These are phyloP conservation scores for Annulohypoxylon bovei DNA, from an alignment of 495 filamentous ascomycete species.

Conservation along the genomic window DNA sequence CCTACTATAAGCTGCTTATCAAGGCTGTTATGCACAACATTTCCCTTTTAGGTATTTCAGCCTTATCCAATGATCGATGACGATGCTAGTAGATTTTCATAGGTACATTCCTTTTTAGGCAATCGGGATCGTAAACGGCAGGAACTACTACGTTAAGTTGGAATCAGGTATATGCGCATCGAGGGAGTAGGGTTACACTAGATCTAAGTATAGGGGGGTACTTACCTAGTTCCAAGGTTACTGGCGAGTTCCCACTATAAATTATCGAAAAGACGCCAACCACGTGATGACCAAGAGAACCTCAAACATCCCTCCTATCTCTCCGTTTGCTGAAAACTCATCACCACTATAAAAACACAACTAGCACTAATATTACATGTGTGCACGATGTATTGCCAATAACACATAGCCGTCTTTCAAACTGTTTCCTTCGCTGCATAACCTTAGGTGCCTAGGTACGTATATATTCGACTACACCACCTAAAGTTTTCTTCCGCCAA, in stretches of 20 bases:
- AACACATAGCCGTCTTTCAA: background rate
- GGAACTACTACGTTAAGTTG: constrained; percentile 8
- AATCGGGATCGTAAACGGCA: constrained; percentile 2
- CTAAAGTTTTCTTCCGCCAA: background rate
- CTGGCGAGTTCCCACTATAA: constrained; percentile 18
- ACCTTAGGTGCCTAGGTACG: background rate
- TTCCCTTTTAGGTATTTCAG: background rate
- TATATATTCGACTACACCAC: background rate
- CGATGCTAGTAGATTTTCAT: background rate
- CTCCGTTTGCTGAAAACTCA: background rate
- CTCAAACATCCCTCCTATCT: no score
- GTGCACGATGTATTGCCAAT: constrained; percentile 9
- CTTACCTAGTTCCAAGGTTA: background rate
- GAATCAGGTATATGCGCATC: constrained; percentile 18
- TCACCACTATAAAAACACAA: background rate
- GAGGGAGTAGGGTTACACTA: constrained; percentile 27
- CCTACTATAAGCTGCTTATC: background rate
- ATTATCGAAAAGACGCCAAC: background rate
- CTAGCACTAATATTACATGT: no score
- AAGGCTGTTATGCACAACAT: background rate
- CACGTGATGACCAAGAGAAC: constrained; percentile 16
- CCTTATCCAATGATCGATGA: background rate
- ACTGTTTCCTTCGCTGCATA: background rate
- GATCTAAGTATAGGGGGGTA: constrained; percentile 3
- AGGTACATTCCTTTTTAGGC: constrained; percentile 7